Base-by-base conservation (phyloP, 2,329 filamentous ascomycete genomes). In the Scedosporium minutisporum region DNA sequence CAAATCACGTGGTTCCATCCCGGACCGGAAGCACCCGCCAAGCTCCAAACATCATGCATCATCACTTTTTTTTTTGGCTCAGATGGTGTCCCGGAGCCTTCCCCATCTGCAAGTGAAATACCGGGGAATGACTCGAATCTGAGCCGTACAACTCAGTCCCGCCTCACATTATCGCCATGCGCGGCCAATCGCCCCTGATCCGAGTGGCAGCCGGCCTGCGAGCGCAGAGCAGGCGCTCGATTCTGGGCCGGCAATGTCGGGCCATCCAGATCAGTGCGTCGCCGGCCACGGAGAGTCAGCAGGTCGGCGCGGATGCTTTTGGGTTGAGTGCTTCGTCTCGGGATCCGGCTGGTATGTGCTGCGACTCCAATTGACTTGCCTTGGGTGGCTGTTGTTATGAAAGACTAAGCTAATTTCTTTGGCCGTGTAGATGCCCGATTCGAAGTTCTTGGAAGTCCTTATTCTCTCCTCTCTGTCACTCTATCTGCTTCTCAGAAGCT, bases 401-500 rank as follows among this genome's bases (percentile, higher is more conserved):
- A 12, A 38, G 29, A 38, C 33, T 38, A 12, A 38, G 46, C 61
- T 25, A 46, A 23, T 12, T 41, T 18, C 38, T 46, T 23, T 57
- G 38, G 10, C 27, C 41, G 1, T 21, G 6, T 68, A 97, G 95
- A 97, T 83, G 95, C 95, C 62, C 87, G 87, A 63, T 99, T 99
- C 75, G 91, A 97, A 75, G 91, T 97, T 58, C 80, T 99, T 66
- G 95, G 95, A 65, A 85, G 90, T 25, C 92, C 93, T 1, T 95
- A 95, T 75, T 97, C 95, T 62, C 86, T 99, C 66, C 87, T 99
- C 68, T 97, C 93, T 23, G 93, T 96, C 67, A 91, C 89, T 6
- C 84, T 99, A 61, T 96, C 95, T 42, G 90, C 95, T 51, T 97
- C 93, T 38, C 93, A 97, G 75, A 89, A 90, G 69, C 86, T 99